Base-by-base conservation (phyloP, 306 rosid species). In the Casuarina glauca region DNA sequence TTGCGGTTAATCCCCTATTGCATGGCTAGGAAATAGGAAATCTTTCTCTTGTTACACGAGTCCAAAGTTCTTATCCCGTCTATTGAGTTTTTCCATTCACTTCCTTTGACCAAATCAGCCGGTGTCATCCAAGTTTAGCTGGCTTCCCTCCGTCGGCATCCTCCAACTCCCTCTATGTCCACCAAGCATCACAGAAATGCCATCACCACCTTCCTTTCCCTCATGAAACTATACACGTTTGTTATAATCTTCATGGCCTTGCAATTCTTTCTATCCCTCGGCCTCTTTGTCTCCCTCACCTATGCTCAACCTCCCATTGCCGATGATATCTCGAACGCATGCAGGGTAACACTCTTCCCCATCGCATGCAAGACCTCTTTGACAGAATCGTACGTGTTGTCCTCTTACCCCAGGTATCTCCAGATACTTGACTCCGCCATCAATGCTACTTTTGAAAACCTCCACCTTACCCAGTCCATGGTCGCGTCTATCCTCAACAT, bases 331-430 rank as follows among this genome's bases (percentile, higher is more conserved):
- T 89, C 70, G 3, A 73, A 38, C 6, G 93, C 90, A 74, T 95
- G 99, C 84, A 74, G 70, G 4, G 97, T 96, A 63, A 93, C 99
- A 3, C 96, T 93, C 54, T 95, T 90, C 82, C 91, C 94, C 0
- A 83, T 78, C 41, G 76, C 51, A 49, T 95, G 99, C 78, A 51
- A 72, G 32, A 26, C 86, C 70, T 77, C 96, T 20, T 79, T 95
- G 4, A 0, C 88, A 61, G 53, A 79, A 61, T 53, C 54, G 32
- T 13, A 1, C 46, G 67, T 26, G 81, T 26, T 86, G 36, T 82
- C 90, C 3, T 70, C 80, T 2, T 70, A 80, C 16, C 82, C 94
- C 0, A 39, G 86, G 9, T 16, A 90, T 0, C 61, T 87, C 39
- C 80, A 91, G 38, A 72, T 87, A 6, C 16, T 95, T 82, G 84